Base-by-base conservation (phyloP, 2,329 filamentous ascomycete species). In the Microdochium bolleyi region DNA sequence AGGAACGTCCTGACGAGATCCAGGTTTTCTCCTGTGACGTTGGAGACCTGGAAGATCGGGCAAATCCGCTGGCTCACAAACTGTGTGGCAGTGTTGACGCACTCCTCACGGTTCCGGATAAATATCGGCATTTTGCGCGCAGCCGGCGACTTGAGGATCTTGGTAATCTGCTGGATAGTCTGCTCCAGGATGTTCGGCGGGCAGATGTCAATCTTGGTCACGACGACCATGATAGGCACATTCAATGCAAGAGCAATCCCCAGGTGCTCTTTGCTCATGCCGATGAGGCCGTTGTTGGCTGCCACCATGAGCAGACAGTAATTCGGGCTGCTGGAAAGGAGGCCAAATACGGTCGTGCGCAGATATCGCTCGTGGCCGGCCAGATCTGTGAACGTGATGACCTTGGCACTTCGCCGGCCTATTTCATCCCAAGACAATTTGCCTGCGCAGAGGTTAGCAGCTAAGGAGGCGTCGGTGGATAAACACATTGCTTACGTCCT, bases 221-320 rank as follows among this genome's bases (percentile, higher is more conserved):
- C 85, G 58, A 96, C 86, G 3, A 97, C 92, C 89, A 99, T 95
- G 61, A 99, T 90, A 0, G 94, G 94, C 11, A 99, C 92, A 64
- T 97, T 97, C 51, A 99, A 76, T 1, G 94, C 92, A 30, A 97
- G 75, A 0, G 94, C 92, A 58, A 99, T 96, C 16, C 94, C 94
- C 3, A 99, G 75, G 69, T 99, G 94, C 73, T 99, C 94, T 77
- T 95, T 95, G 70, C 89, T 95, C 94, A 97, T 99, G 21, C 94
- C 94, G 49, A 97, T 89, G 48, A 99, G 76, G 3, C 94, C 94
- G 65, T 99, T 97, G 63, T 99, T 99, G 19, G 94, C 94, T 13
- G 94, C 94, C 0, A 99, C 94, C 94, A 99, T 99, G 49, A 99
- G 82, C 25, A 99, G 73, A 67, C 94, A 97, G 74, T 97, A 99